Conservation (phyloP, 257 asterid species). For the Avicennia marina region DNA sequence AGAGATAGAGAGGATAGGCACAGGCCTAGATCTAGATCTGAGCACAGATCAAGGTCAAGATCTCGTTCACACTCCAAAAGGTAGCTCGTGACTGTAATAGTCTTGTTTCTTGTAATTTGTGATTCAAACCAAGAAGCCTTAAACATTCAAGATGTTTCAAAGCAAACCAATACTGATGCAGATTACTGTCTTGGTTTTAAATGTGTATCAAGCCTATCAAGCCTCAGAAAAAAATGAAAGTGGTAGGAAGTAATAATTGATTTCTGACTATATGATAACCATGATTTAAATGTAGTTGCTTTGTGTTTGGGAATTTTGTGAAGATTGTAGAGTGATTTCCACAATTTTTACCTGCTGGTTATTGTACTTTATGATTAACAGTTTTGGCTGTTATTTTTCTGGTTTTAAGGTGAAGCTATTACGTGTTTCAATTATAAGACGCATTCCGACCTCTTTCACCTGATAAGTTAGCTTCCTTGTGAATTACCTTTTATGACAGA, state of each 20-base stretch:
- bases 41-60: conserved; percentile 69
- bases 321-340: neutral
- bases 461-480: neutral
- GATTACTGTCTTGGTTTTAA: neutral
- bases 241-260: neutral
- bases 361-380: neutral
- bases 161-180: too few species aligned
- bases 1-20: conserved; percentile 67
- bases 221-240: neutral
- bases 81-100: conserved; percentile 28
- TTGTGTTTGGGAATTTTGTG: neutral
- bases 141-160: neutral
- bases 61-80: conserved; percentile 90
- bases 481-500: neutral
- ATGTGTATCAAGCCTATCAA: neutral
- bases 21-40: conserved; percentile 59
- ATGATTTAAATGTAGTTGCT: neutral
- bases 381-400: too few species aligned
- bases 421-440: too few species aligned
- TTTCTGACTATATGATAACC: neutral
- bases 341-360: neutral
- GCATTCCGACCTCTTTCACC: too few species aligned
- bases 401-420: too few species aligned
- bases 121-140: neutral
- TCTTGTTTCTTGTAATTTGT: neutral